phyloP scores from a whole-genome alignment of 768 basidiomycete genomes.

The Trametes villosa region DNA sequence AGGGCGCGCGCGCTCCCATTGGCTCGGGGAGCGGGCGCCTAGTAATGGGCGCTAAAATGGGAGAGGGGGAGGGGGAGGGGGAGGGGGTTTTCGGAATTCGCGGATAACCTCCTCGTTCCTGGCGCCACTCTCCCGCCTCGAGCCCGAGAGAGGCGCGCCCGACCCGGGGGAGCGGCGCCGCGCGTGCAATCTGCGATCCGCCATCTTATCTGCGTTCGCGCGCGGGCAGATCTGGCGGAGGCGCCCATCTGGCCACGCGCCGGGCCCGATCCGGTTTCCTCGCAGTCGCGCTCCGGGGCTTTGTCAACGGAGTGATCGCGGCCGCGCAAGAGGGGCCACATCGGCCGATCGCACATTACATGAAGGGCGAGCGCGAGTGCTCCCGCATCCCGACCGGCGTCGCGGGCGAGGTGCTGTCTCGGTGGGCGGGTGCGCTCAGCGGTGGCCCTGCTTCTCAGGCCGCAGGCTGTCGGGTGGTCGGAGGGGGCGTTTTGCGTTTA shows the following conservation, averaged over 20 bases:
- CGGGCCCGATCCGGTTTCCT: slow-evolving; percentile 8
- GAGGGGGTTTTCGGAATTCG: no score
- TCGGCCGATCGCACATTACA: slow-evolving; percentile 4
- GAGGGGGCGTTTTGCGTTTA: background rate
- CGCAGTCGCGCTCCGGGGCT: no score
- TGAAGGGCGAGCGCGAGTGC: background rate
- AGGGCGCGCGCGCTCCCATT: no score
- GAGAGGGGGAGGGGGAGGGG: background rate
- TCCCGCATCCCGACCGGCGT: background rate
- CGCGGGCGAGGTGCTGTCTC: slow-evolving; percentile 7
- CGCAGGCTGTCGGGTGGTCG: background rate
- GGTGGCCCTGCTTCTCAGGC: background rate
- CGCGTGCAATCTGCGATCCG: background rate
- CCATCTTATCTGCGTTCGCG: no score
- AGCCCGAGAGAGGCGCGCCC: no score
- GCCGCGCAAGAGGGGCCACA: background rate
- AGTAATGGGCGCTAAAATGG: no score
- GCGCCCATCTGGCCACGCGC: slow-evolving; percentile 6
- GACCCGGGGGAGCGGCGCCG: no score
- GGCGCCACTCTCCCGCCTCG: no score
- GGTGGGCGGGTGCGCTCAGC: background rate
- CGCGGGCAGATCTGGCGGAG: slow-evolving; percentile 3
- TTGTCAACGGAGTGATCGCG: background rate
- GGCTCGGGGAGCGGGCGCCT: no score
- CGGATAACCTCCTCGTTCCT: no score